Conservation (phyloP, 1,284 basidiomycete species). For the Peniophora sp. region DNA sequence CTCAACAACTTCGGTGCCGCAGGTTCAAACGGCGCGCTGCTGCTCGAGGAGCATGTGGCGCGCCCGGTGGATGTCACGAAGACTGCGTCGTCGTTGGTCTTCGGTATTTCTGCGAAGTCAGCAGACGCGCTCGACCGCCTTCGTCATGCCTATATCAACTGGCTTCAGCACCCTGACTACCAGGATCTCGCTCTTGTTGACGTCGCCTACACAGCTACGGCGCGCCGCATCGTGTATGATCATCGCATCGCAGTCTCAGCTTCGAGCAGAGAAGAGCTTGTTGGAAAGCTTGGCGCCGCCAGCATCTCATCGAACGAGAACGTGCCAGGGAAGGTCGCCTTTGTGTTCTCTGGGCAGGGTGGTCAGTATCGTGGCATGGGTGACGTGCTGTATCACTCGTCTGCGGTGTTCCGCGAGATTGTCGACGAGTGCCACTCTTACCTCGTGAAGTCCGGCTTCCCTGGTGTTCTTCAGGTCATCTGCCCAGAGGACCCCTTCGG, state of each 20-base stretch:
- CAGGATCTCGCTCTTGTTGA: slow-evolving; percentile 29
- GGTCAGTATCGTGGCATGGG: slow-evolving; percentile 62
- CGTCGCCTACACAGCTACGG: slow-evolving; percentile 58
- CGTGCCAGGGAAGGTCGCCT: slow-evolving; percentile 31
- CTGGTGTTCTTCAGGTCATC: slow-evolving; percentile 42
- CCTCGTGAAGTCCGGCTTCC: slow-evolving; percentile 40
- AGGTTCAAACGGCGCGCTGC: slow-evolving; percentile 57
- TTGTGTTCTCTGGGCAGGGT: slow-evolving; percentile 69
- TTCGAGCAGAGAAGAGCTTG: slow-evolving; percentile 31
- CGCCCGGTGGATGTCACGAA: background rate
- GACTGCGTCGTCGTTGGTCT: slow-evolving; percentile 32
- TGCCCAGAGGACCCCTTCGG: slow-evolving; percentile 14
- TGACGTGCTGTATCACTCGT: slow-evolving; percentile 38
- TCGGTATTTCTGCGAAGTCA: slow-evolving; percentile 58
- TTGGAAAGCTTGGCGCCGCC: slow-evolving; percentile 27
- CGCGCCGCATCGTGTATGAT: slow-evolving; percentile 48
- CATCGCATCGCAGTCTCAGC: slow-evolving; percentile 45
- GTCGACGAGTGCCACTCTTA: slow-evolving; percentile 52
- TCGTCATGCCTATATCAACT: slow-evolving; percentile 37
- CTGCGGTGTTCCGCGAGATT: slow-evolving; percentile 33
- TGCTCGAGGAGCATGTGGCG: slow-evolving; percentile 52
- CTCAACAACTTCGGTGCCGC: slow-evolving; percentile 72
- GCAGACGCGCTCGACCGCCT: slow-evolving; percentile 35
- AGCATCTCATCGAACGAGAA: slow-evolving; percentile 27
- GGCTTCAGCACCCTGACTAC: slow-evolving; percentile 27